Percentiles rank a stretch among this genome's conserved stretches.
These are phyloP conservation scores for Gossypium anomalum DNA, from an alignment of 345 rosid species.

Conservation along the genomic window DNA sequence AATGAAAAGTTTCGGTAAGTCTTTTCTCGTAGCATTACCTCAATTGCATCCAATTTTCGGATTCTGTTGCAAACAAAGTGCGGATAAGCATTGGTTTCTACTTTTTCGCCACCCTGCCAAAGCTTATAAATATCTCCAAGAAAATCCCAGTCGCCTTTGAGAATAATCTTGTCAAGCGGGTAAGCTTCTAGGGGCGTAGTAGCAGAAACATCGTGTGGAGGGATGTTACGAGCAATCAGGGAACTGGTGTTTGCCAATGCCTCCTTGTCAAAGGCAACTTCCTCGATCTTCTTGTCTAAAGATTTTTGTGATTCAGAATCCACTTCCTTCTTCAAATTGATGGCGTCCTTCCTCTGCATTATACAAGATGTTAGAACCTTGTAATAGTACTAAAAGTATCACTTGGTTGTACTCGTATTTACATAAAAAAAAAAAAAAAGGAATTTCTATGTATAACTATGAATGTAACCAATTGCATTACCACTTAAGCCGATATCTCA, in stretches of 20 bases:
- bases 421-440: too few species aligned
- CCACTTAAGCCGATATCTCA: neutral
- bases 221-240: constrained; percentile 54
- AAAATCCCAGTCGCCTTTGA: constrained; percentile 57
- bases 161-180: constrained; percentile 73
- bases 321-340: constrained; percentile 40
- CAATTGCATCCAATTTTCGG: constrained; percentile 37
- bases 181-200: constrained; percentile 54
- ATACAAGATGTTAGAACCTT: constrained; percentile 7
- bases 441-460: too few species aligned
- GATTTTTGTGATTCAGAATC: constrained; percentile 45
- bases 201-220: constrained; percentile 59
- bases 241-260: constrained; percentile 51
- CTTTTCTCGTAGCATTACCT: constrained; percentile 39
- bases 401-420: too few species aligned
- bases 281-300: constrained; percentile 41
- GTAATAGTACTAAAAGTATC: neutral
- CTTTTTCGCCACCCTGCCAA: constrained; percentile 29
- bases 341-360: constrained; percentile 49
- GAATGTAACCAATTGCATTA: neutral
- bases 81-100: constrained; percentile 37
- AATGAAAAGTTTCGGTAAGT: neutral
- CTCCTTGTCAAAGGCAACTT: constrained; percentile 40
- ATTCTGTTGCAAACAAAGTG: constrained; percentile 68
- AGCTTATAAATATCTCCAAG: constrained; percentile 51